Percentiles rank a stretch among this genome's conserved stretches.
phyloP scores from a whole-genome alignment of 2,329 filamentous ascomycete species.

The Neofusicoccum cordaticola region DNA sequence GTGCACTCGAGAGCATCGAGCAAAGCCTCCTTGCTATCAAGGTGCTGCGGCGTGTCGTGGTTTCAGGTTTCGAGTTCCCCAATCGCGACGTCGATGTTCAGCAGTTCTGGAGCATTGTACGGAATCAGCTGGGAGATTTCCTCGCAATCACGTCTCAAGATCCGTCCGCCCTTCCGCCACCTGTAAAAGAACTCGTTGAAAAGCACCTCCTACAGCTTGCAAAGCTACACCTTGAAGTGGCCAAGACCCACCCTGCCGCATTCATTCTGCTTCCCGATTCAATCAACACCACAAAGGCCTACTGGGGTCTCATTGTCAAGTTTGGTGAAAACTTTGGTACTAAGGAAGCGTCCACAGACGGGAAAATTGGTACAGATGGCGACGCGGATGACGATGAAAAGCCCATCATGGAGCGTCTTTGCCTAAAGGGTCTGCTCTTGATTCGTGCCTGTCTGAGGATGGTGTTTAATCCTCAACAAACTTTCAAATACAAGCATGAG shows the following conservation, averaged over 20 bases:
- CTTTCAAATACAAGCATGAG: slow-evolving; percentile 77
- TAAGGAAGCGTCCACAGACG: slow-evolving; percentile 30
- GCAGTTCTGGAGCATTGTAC: slow-evolving; percentile 76
- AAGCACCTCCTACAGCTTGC: slow-evolving; percentile 87
- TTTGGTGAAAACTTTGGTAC: slow-evolving; percentile 73
- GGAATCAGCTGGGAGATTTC: slow-evolving; percentile 74
- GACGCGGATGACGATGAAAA: slow-evolving; percentile 48
- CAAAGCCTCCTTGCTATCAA: slow-evolving; percentile 79
- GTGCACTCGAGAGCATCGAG: slow-evolving; percentile 63
- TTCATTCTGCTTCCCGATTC: slow-evolving; percentile 82
- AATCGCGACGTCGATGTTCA: slow-evolving; percentile 73
- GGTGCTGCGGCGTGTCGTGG: slow-evolving; percentile 72
- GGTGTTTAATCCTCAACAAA: slow-evolving; percentile 74
- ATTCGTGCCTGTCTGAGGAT: slow-evolving; percentile 81
- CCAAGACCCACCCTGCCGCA: slow-evolving; percentile 72
- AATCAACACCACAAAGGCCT: slow-evolving; percentile 71
- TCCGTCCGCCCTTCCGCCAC: slow-evolving; percentile 47
- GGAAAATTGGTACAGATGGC: slow-evolving; percentile 41
- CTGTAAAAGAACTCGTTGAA: slow-evolving; percentile 64
- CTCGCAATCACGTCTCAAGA: slow-evolving; percentile 61
- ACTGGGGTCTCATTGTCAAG: slow-evolving; percentile 78
- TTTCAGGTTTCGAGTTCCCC: slow-evolving; percentile 80
- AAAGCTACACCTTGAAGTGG: slow-evolving; percentile 88
- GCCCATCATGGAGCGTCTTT: slow-evolving; percentile 71
- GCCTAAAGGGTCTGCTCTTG: slow-evolving; percentile 77